Evolutionary conservation across 208 protist species (phyloP), one percentile per base, ranked within the genome.

Genomic region (Novymonas esmeraldas): DNA sequence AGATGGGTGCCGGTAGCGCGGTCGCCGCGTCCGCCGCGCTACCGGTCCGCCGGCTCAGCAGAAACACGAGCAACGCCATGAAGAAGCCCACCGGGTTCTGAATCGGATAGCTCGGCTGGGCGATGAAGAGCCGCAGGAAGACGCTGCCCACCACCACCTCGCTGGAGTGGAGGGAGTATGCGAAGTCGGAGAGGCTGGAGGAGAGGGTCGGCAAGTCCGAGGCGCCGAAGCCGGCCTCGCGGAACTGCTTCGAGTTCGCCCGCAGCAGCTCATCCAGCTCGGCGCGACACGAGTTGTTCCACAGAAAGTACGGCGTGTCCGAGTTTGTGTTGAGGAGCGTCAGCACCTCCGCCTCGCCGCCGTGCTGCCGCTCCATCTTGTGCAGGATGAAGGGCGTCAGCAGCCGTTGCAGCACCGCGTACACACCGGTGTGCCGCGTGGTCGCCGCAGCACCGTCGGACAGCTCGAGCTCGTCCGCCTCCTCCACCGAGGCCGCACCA

Each of bases 61-160:
- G 41, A 49, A 77, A 89, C 39, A 67, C 28, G 48, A 94, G 71
- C 60, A 94, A 61, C 7, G 79, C 73, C 20, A 33, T 45, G 48
- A 80, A 85, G 41, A 98, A 92, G 1, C 44, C 81, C 14, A n/a
- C 67, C 10, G 92, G 89, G 29, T 95, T 78, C 45, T 87, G 78
- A 41, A 98, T 83, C 0, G 73, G 26, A 58, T 87, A 95, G 48
- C 38, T 78, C 20, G 95, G 89, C 72, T 97, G 88, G 26, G 79
- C 71, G 48, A 96, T 83, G 61, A 95, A 98, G 13, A 97, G 54
- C n/a, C 93, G 86, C 22, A 98, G 51, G 66, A 96, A 97, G 3
- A 97, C 81, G 26, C 84, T 87, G 26, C 90, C 93, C 4, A 98
- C 83, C 26, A 95, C 79, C 18, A 96, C 78, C 62, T 97, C 94